Base-by-base conservation (phyloP, 345 rosid species). In the Turnera subulata region DNA sequence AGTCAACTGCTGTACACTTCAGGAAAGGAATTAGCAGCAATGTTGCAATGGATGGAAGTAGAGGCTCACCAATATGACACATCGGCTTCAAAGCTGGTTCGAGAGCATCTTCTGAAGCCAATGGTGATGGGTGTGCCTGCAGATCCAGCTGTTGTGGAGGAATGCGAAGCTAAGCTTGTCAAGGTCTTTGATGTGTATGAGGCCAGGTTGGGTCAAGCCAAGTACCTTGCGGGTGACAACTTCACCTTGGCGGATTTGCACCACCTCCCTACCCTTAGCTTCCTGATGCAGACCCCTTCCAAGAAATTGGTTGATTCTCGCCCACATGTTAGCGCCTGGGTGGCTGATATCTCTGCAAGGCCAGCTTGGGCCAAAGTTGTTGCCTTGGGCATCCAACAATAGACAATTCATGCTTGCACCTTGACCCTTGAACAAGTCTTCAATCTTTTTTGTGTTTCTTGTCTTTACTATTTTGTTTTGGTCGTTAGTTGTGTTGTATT, bases 211-310 rank as follows among this genome's bases (percentile, higher is more conserved):
- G 22, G 74, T 22, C 37, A 70, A 66, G 69, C 83, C 20, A 91
- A 85, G 78, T 87, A 85, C 64, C 43, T 87, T 76, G 95, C 79
- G 9, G 63, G 85, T 19, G 82, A 82, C 22, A 32, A 65, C 73
- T 90, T 80, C 69, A 78, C 87, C 65, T 66, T 87, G 64, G 87
- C 82, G 0, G 95, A 90, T 70, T 68, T 90, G 58, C 86, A 90
- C 74, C 91, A 90, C 69, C 62, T 87, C 33, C 95, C 97, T 0
- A 67, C 10, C 66, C 25, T 81, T 11, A 71, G 53, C 4, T 50
- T 24, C 39, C 51, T 88, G 73, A 40, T 79, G 67, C 61, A 23
- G 51, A 85, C 85, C 2, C 83, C 58, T 8, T 42, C 62, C 51
- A 75, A 75, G 62, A 78, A 77, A 71, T 64, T 76, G 61, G 18